Evolutionary conservation across 1,284 basidiomycete genomes (phyloP).

Genomic region (Cryptococcus sp.): DNA sequence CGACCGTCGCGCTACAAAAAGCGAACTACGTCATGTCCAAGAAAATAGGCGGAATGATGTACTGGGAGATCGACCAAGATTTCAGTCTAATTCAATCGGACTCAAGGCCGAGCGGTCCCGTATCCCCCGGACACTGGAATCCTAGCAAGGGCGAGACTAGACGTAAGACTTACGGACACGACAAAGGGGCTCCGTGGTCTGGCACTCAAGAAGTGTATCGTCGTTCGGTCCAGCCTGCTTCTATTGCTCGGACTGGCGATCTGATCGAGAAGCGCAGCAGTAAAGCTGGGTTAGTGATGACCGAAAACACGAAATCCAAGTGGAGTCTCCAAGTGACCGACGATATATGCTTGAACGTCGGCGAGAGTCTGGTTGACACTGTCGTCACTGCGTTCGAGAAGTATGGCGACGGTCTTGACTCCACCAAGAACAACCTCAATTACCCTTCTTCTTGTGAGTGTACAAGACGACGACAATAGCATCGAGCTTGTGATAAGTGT

Average conservation of each 20-base stretch:
- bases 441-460: conserved; percentile 2
- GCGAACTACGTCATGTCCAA: conserved; percentile 67
- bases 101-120: neutral
- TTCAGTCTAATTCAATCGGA: conserved; percentile 2
- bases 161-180: neutral
- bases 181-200: neutral
- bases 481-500: no score
- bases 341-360: conserved; percentile 2
- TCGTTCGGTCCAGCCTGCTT: neutral
- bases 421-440: conserved; percentile 5
- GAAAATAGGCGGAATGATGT: conserved; percentile 70
- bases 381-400: conserved; percentile 11
- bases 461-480: no score
- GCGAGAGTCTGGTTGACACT: conserved; percentile 13
- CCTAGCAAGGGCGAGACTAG: neutral
- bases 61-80: conserved; percentile 60
- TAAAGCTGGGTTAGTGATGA: neutral
- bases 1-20: conserved; percentile 68
- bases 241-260: no score
- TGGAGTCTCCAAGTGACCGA: neutral
- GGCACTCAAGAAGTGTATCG: neutral
- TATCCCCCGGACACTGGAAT: neutral
- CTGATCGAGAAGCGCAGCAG: neutral
- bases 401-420: conserved; percentile 10
- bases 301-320: neutral